These are phyloP conservation scores for Arthroderma sp. DNA, from an alignment of 2,329 filamentous ascomycete species.

Conservation along the genomic window DNA sequence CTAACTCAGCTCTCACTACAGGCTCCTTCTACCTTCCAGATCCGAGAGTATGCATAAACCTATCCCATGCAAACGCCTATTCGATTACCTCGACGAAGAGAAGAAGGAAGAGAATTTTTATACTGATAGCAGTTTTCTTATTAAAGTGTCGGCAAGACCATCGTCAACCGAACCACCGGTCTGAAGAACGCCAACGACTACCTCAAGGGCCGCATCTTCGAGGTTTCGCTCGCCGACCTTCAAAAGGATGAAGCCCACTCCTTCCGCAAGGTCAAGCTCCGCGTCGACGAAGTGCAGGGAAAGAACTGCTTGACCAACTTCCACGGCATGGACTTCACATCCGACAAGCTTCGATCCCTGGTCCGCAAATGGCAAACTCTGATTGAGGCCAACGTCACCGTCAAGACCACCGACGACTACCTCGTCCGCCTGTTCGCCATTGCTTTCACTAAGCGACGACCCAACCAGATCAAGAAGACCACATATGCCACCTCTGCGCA, in stretches of 20 bases:
- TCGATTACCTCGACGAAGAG: slow-evolving; percentile 3
- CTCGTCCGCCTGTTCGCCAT: slow-evolving; percentile 98
- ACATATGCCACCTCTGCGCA: slow-evolving; percentile 96
- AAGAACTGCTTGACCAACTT: slow-evolving; percentile 99
- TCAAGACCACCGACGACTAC: slow-evolving; percentile 99
- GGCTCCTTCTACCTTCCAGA: slow-evolving; percentile 90
- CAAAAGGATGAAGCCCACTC: slow-evolving; percentile 99
- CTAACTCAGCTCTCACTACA: slow-evolving; percentile 20
- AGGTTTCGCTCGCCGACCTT: slow-evolving; percentile 96
- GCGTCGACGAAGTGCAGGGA: slow-evolving; percentile 97
- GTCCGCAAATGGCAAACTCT: slow-evolving; percentile 99
- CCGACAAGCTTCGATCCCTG: slow-evolving; percentile 97
- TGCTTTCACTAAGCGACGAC: slow-evolving; percentile 96
- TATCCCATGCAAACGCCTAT: slow-evolving; percentile 6
- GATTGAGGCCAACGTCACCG: slow-evolving; percentile 98
- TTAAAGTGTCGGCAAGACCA: slow-evolving; percentile 91
- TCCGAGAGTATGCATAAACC: slow-evolving; percentile 67
- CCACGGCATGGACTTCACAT: slow-evolving; percentile 99
- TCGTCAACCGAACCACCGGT: slow-evolving; percentile 98
- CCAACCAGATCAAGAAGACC: slow-evolving; percentile 99
- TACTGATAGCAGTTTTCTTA: no score
- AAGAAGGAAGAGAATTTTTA: slow-evolving; percentile 4
- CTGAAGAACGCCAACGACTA: slow-evolving; percentile 99
- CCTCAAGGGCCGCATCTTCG: slow-evolving; percentile 96
- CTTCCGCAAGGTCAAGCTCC: slow-evolving; percentile 99